A percentile compares a stretch with the other conserved stretches of the same genome.
These are phyloP conservation scores for Trichoderma parareesei DNA, from an alignment of 495 filamentous ascomycete genomes.

Conservation along the genomic window DNA sequence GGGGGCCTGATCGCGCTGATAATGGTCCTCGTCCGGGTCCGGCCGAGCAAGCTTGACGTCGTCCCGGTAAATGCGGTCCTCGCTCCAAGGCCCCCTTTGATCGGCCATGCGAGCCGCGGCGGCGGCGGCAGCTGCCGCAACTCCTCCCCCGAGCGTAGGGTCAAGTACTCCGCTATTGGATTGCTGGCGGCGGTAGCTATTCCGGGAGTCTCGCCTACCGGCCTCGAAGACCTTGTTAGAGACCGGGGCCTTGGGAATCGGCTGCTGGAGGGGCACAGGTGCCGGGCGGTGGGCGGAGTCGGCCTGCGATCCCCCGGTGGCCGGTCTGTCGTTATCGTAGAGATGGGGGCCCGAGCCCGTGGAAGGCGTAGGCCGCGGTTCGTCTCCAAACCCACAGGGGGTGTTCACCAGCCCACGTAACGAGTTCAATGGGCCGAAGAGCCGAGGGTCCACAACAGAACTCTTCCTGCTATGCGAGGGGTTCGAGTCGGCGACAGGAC, in stretches of 20 bases:
- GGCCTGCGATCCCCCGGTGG: constrained; percentile 3
- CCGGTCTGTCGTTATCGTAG: constrained; percentile 34
- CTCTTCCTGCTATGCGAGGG: constrained; percentile 30
- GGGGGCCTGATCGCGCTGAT: constrained; percentile 16
- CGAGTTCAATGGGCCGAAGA: constrained; percentile 48
- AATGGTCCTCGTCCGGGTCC: constrained; percentile 13
- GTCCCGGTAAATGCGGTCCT: constrained; percentile 12
- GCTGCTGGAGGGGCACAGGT: constrained; percentile 38
- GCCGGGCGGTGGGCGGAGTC: constrained; percentile 20
- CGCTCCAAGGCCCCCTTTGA: constrained; percentile 24
- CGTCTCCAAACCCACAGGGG: constrained; percentile 41
- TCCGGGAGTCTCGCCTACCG: constrained; percentile 24
- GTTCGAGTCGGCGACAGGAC: constrained; percentile 7
- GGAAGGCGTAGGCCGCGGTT: constrained; percentile 8
- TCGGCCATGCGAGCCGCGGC: constrained; percentile 34
- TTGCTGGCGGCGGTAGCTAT: constrained; percentile 20
- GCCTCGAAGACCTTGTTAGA: constrained; percentile 35
- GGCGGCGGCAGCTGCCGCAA: constrained; percentile 35
- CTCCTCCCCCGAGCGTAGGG: constrained; percentile 40
- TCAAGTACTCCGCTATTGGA: constrained; percentile 24
- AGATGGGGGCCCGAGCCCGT: constrained; percentile 45
- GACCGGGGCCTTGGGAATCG: constrained; percentile 34
- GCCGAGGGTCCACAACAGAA: constrained; percentile 42
- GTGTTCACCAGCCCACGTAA: constrained; percentile 41
- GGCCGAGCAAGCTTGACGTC: background rate